Evolutionary conservation across 1,284 basidiomycete genomes (phyloP).

Genomic region (Leccinum fallax): DNA sequence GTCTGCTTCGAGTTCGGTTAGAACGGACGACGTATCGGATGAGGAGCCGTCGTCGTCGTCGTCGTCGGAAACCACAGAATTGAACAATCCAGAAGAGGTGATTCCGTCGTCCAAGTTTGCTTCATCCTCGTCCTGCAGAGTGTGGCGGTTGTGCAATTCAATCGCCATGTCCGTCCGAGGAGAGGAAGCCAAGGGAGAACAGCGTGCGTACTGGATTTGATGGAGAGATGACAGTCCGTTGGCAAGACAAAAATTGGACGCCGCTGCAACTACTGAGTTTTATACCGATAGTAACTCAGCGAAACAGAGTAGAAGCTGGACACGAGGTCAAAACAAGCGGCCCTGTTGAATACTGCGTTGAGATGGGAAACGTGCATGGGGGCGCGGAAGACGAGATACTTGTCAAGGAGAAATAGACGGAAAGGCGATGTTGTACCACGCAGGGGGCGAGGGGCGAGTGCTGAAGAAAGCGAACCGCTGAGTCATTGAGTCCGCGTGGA

Average conservation of each 20-base stretch:
- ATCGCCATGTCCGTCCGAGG: slow-evolving; percentile 32
- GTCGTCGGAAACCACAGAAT: slow-evolving; percentile 16
- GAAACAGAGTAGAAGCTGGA: slow-evolving; percentile 42
- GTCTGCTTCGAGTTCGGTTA: slow-evolving; percentile 44
- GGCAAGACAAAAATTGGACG: slow-evolving; percentile 41
- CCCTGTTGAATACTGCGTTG: slow-evolving; percentile 31
- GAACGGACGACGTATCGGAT: slow-evolving; percentile 45
- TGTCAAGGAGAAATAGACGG: slow-evolving; percentile 18
- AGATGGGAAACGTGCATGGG: slow-evolving; percentile 26
- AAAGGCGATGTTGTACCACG: slow-evolving; percentile 10
- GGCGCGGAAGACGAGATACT: slow-evolving; percentile 15
- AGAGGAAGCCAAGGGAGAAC: slow-evolving; percentile 9
- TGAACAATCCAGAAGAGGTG: slow-evolving; percentile 11
- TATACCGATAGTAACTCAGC: slow-evolving; percentile 43
- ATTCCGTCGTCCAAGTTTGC: slow-evolving; percentile 11
- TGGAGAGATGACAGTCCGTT: slow-evolving; percentile 36
- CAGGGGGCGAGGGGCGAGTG: slow-evolving; percentile 6
- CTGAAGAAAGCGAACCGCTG: slow-evolving; percentile 23
- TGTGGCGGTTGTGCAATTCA: slow-evolving; percentile 27
- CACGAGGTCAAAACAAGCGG: slow-evolving; percentile 39
- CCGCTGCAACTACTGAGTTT: slow-evolving; percentile 42
- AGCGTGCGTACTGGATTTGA: slow-evolving; percentile 24
- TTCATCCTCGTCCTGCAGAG: slow-evolving; percentile 29
- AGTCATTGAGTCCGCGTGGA: slow-evolving; percentile 31
- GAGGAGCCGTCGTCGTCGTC: slow-evolving; percentile 39